Evolutionary conservation across 805 yeast genomes (phyloP), one percentile per base, ranked within the genome.

Genomic region (Candida methanosorbosa): DNA sequence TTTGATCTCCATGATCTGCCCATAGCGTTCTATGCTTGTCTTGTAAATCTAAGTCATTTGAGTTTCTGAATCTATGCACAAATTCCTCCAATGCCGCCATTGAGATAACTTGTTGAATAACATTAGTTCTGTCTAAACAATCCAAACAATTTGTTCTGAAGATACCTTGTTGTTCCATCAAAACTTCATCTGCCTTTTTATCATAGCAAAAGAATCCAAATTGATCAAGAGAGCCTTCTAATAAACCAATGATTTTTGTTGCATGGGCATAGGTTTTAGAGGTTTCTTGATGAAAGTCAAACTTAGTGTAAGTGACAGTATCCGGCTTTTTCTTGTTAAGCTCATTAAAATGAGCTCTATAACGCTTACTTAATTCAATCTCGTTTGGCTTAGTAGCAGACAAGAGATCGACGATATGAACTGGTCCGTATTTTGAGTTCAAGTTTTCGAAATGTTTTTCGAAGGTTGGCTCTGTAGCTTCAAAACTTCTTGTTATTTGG

Each of bases 1-100:
- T 78, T 44, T 86, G 95, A 57, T 92, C 98, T 37, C 98, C 99
- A 56, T 92, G 92, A 56, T 92, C 96, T 1, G 99, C 99, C 98
- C 98, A 92, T 15, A 92, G 61, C 6, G 83, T 72, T 45, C 88
- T 84, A 44, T 88, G 95, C 36, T 78, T 79, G n/a, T 66, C 59
- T 52, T 78, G 69, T 18, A 84, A 61, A 15, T 78, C 90, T 18
- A 71, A 63, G 4, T 64, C 68, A 31, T 37, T 34, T 39, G 16
- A 29, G 25, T 17, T 18, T 24, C 29, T 24, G 27, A 64, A 43
- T 22, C 59, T 57, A 33, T 63, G 63, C 21, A 74, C 41, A 42
- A 76, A 72, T 8, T 66, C 58, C 38, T 80, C 75, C 29, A 92
- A 58, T 3, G 87, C 83, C 35, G 75, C 74, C 36, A 72, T 69